Evolutionary conservation across 768 basidiomycete genomes (phyloP), one percentile per base, ranked within the genome.

Genomic region (Epithele typhae): DNA sequence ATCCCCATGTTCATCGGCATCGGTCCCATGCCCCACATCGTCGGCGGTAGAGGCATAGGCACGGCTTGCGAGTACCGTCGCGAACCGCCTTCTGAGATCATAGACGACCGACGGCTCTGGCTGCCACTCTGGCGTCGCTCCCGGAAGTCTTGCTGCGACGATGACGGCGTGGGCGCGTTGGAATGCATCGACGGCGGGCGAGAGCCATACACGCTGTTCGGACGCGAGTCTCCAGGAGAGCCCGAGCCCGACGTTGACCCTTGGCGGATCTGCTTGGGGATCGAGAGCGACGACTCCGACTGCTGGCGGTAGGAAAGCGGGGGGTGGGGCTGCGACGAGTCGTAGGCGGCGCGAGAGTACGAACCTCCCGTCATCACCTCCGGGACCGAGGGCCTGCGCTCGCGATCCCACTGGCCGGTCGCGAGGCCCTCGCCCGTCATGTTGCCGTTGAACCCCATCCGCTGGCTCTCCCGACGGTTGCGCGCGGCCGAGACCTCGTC

Each of bases 401-500:
- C 44, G 17, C 54, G 47, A 30, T 56, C 54, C 49, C 51, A 53
- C 49, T 51, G 49, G n/a, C 46, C 48, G 9, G 51, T 48, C 14
- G 52, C 52, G 23, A 49, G 52, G 21, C 46, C 53, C 38, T 25
- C 64, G 57, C 48, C 61, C 51, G 40, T 60, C 46, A 32, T 52
- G 54, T 32, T 56, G 46, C 40, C 62, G 49, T 10, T 40, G 40
- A 34, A 60, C 46, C 48, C 63, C 46, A 27, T 57, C 37, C 42
- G 65, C 59, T 25, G 65, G 3, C 71, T 65, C 58, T 88, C 85
- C 51, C 82, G 76, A 55, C 87, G 69, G 34, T 68, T 50, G 53
- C 87, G 73, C 3, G 84, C 67, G 24, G 82, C 82, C 30, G 68
- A 69, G 15, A 89, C 70, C 60, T 82, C 78, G 40, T 84, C 82